Base-by-base conservation (phyloP, 2,329 filamentous ascomycete genomes). In the Venturia effusa region DNA sequence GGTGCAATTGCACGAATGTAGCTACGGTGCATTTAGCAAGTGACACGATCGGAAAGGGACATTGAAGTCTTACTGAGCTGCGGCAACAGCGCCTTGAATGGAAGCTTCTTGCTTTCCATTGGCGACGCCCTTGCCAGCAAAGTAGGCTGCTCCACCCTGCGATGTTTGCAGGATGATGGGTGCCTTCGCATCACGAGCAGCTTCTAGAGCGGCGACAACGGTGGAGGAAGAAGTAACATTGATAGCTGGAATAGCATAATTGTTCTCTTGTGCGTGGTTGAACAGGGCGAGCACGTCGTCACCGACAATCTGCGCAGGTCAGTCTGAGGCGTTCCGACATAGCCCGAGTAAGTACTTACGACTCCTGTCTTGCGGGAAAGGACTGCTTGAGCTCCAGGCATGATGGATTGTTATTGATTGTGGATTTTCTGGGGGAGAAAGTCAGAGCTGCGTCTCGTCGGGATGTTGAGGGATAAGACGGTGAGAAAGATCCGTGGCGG, bases 201-300 rank as follows among this genome's bases (percentile, higher is more conserved):
- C 94, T 84, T 99, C 94, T 71, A 99, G 91, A 64, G 90, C 81
- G 71, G 91, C 87, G 69, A 97, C 88, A 68, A 86, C 88, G 67
- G 88, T 91, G 67, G 91, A 96, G 67, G 90, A 96, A 51, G 92
- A 96, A 71, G 93, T 97, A 74, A 96, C 90, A 80, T 97, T 97
- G 70, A 75, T 86, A 74, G 90, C 90, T 66, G 90, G 92, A 71
- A 97, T 91, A 72, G 92, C 92, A 74, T 92, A 96, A 68, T 88
- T 81, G 74, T 96, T 84, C 82, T 94, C 84, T 76, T 92, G 88
- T 70, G 90, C 90, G 78, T 97, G 90, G 79, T 92, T 84, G 82
- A 97, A 96, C 73, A 96, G 89, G 75, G 45, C 55, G 11, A 48
- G 65, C 17, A 66, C 65, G 24, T 66, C 65, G 41, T 66, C 65